Percentiles rank a stretch among this genome's conserved stretches.
Conservation (phyloP, 257 asterid genomes). For the Solanum corneliomulleri region DNA sequence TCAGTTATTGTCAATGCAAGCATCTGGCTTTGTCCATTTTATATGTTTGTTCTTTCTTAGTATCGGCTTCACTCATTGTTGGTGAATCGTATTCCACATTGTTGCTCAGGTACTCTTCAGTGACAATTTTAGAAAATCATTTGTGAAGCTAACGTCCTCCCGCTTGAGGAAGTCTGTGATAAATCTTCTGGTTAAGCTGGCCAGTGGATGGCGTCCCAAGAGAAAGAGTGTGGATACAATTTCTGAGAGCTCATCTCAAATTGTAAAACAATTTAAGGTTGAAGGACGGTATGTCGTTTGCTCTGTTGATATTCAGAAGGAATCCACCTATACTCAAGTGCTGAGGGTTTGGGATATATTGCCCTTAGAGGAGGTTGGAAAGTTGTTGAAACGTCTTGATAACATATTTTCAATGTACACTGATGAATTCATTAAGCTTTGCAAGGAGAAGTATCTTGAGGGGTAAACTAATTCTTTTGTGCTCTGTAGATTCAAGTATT, state of each 20-base stretch:
- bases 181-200: constrained; percentile 31
- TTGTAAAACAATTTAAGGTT: constrained; percentile 43
- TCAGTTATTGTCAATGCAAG: not conserved
- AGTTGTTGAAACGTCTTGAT: constrained; percentile 38
- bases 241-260: constrained; percentile 31
- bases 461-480: constrained; percentile 25
- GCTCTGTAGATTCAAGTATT: not conserved
- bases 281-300: constrained; percentile 33
- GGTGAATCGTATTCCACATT: not conserved
- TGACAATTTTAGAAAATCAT: constrained; percentile 43
- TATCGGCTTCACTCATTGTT: not conserved
- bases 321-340: constrained; percentile 31
- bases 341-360: constrained; percentile 57
- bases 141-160: constrained; percentile 20
- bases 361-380: constrained; percentile 31
- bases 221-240: constrained; percentile 27
- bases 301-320: constrained; percentile 37
- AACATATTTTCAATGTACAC: constrained; percentile 33
- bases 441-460: constrained; percentile 31
- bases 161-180: constrained; percentile 23
- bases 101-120: constrained; percentile 44
- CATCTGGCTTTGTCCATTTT: not conserved
- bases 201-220: constrained; percentile 70
- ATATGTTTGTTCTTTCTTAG: not conserved
- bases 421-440: constrained; percentile 31